Conservation (phyloP, 1,284 basidiomycete genomes). For the Moesziomyces sp. region DNA sequence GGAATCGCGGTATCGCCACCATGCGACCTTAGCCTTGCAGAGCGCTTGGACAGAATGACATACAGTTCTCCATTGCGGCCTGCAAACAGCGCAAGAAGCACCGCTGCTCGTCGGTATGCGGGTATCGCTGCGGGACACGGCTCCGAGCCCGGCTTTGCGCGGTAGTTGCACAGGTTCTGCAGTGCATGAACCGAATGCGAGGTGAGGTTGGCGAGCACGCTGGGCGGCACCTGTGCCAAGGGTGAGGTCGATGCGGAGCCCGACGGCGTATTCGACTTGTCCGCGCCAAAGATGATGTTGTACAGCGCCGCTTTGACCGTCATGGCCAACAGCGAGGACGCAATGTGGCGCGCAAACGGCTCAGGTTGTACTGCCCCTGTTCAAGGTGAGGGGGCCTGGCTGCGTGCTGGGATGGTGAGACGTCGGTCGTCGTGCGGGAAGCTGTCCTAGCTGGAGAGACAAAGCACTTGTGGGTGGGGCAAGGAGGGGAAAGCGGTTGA, state of each 20-base stretch:
- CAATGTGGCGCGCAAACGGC: neutral
- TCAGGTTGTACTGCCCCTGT: neutral
- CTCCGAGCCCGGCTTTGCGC: conserved; percentile 32
- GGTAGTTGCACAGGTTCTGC: conserved; percentile 35
- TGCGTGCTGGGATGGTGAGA: too few relatives aligned
- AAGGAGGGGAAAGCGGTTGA: too few relatives aligned
- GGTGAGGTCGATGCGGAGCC: conserved; percentile 8
- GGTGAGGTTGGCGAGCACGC: conserved; percentile 16
- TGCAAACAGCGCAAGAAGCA: conserved; percentile 56
- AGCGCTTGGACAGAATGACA: conserved; percentile 59
- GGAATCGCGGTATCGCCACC: conserved; percentile 65
- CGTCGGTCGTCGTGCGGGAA: too few relatives aligned
- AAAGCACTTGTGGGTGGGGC: too few relatives aligned
- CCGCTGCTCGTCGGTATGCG: conserved; percentile 62
- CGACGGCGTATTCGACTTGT: conserved; percentile 4
- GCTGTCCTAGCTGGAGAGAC: too few relatives aligned
- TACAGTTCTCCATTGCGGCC: conserved; percentile 60
- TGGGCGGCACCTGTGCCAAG: conserved; percentile 6
- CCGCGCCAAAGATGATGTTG: conserved; percentile 35
- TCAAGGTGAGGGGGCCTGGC: too few relatives aligned
- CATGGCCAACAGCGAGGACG: conserved; percentile 12
- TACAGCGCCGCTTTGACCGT: conserved; percentile 36
- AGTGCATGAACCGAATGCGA: conserved; percentile 45
- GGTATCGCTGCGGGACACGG: conserved; percentile 54
- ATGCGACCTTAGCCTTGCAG: conserved; percentile 49